Base-by-base conservation (phyloP, 129 eudicot species). In the Scalesia atractyloides region DNA sequence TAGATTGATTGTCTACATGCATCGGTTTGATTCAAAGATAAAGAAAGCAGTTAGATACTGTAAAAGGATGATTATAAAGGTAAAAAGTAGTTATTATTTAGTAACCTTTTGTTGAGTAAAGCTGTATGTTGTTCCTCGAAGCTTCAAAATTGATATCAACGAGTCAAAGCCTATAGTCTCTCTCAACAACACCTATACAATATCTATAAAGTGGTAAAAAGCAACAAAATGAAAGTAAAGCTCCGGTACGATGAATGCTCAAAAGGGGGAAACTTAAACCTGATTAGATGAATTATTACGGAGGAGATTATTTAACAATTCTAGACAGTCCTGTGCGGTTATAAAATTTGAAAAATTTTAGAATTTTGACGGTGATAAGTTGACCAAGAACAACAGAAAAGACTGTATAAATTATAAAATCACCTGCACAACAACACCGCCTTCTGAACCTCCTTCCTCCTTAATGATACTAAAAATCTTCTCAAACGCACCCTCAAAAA, bases 371-470 rank as follows among this genome's bases (percentile, higher is more conserved):
- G 7, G 9, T 50, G 47, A 73, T 19, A 77, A 47, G 43, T 73
- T 60, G 49, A 61, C 41, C 48, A 62, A 16, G 1, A 77, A 70
- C 59, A 34, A 17, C 56, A 9, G 56, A 26, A 53, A 41, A 79
- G 17, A 62, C 3, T 8, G 6, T 7, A 36, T n/a, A n/a, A n/a
- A n/a, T n/a, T 22, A 67, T 72, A 72, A 16, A 78, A 72, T 71
- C 58, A 90, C 98, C 97, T 94, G 98, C 70, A 94, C 98, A 79
- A 94, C 97, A 51, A 94, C 98, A 16, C 98, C 98, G 9, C 98
- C 98, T 53, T 94, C 98, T 63, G 98, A 88, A 59, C 97, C 97
- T 64, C 98, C 98, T 75, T 94, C 98, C 76, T 94, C 98, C 78
- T 81, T 90, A 17, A 94, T 88, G 58, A 94, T 83, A 76, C 97